A percentile compares a stretch with the other conserved stretches of the same genome.
These are phyloP conservation scores for Coniosporium tulheliwenetii DNA, from an alignment of 2,329 filamentous ascomycete genomes.

Conservation along the genomic window DNA sequence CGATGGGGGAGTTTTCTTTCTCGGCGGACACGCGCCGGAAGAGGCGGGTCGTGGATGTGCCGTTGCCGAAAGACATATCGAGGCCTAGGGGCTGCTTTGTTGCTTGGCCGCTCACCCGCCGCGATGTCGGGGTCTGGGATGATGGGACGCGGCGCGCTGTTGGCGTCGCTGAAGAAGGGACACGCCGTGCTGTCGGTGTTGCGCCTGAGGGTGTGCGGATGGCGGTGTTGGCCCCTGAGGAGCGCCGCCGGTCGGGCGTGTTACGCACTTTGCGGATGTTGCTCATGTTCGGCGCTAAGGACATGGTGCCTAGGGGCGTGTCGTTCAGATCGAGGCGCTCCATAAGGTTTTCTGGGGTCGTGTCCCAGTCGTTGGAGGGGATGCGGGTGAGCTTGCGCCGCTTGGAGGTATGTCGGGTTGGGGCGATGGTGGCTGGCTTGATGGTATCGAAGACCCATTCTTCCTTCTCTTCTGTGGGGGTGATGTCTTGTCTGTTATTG, in stretches of 20 bases:
- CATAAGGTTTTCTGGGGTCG: conserved; percentile 18
- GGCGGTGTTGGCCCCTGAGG: conserved; percentile 20
- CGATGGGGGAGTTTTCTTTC: not conserved
- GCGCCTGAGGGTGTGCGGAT: conserved; percentile 14
- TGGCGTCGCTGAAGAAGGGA: conserved; percentile 13
- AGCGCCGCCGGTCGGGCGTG: conserved; percentile 16
- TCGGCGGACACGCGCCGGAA: conserved; percentile 75
- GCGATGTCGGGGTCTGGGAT: conserved; percentile 6
- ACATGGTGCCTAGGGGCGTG: conserved; percentile 22
- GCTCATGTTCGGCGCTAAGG: conserved; percentile 19
- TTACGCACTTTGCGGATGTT: conserved; percentile 4
- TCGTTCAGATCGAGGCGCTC: conserved; percentile 27
- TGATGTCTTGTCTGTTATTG: conserved; percentile 42
- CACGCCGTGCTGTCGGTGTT: conserved; percentile 16
- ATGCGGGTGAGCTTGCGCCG: conserved; percentile 31
- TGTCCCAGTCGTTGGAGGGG: conserved; percentile 20
- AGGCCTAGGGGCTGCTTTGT: conserved; percentile 66
- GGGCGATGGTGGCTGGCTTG: conserved; percentile 47
- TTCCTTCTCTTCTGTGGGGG: conserved; percentile 53
- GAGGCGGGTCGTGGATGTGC: conserved; percentile 76
- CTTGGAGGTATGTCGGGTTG: conserved; percentile 31
- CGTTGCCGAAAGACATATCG: conserved; percentile 88
- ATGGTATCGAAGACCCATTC: conserved; percentile 96
- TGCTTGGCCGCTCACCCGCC: conserved; percentile 2
- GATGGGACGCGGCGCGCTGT: conserved; percentile 28